Percentiles rank a stretch among this genome's conserved stretches.
These are phyloP conservation scores for Spatholobus suberectus DNA, from an alignment of 306 rosid species.

Conservation along the genomic window DNA sequence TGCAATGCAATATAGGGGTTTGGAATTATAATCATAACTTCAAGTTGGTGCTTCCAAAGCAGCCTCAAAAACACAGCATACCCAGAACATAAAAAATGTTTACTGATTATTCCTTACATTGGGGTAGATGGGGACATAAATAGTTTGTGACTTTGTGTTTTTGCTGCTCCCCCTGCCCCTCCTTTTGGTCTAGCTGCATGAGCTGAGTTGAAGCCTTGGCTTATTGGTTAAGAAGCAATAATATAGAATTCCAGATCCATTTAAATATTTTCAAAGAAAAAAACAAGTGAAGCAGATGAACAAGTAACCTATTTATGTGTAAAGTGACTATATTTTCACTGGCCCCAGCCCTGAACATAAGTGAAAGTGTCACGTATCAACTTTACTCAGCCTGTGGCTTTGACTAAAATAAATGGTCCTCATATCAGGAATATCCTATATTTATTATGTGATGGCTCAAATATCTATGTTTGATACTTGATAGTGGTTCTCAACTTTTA, in stretches of 20 bases:
- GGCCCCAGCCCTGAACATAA: not conserved
- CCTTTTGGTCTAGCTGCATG: no score
- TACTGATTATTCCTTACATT: no score
- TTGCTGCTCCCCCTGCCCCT: no score
- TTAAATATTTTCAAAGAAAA: not conserved
- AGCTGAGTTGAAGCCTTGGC: no score
- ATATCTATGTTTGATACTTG: not conserved
- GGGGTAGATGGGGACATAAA: no score
- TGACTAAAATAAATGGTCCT: not conserved
- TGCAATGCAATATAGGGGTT: no score
- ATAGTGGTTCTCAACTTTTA: not conserved
- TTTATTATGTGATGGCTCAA: not conserved
- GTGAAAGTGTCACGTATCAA: not conserved
- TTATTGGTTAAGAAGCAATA: not conserved
- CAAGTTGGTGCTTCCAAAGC: no score
- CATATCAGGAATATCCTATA: not conserved
- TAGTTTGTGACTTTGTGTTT: no score
- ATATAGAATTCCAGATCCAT: not conserved
- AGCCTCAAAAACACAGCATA: no score
- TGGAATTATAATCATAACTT: no score
- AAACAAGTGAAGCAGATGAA: not conserved
- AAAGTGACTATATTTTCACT: not conserved
- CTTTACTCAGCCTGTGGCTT: no score
- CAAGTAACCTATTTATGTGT: not conserved
- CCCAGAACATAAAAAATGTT: no score